phyloP scores from a whole-genome alignment of 148 eudicot species.

The Suaeda aralocaspica region DNA sequence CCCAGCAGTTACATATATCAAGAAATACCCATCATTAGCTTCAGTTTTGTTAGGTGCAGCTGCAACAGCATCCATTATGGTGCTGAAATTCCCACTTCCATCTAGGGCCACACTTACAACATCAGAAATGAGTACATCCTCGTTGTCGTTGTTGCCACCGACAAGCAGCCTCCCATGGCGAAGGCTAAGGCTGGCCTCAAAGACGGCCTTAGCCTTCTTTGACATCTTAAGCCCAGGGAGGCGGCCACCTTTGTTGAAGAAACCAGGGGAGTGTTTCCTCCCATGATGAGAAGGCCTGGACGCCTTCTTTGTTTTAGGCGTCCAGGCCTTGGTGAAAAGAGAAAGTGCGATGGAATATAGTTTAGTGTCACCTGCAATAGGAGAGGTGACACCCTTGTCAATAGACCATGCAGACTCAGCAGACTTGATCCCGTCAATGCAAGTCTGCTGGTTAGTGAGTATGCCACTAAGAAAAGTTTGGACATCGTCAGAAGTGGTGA shows the following conservation, averaged over 20 bases:
- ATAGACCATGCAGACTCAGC: constrained; percentile 45
- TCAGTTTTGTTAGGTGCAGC: constrained; percentile 56
- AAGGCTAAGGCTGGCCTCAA: constrained; percentile 27
- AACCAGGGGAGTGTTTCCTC: constrained; percentile 24
- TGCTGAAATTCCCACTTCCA: constrained; percentile 46
- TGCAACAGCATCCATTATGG: constrained; percentile 51
- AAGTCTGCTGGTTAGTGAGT: constrained; percentile 72
- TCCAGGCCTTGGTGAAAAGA: constrained; percentile 65
- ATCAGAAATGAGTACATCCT: constrained; percentile 39
- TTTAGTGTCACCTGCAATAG: constrained; percentile 48
- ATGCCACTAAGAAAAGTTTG: constrained; percentile 67
- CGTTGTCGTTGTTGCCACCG: constrained; percentile 12
- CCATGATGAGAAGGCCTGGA: constrained; percentile 12
- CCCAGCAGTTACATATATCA: constrained; percentile 65
- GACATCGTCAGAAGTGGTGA: constrained; percentile 44
- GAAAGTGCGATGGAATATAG: constrained; percentile 59
- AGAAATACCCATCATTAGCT: constrained; percentile 45
- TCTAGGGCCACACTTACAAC: constrained; percentile 55
- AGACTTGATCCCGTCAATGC: constrained; percentile 60
- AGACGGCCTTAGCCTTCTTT: constrained; percentile 18
- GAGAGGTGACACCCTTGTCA: constrained; percentile 38
- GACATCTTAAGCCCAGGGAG: constrained; percentile 41
- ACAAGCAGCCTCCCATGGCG: constrained; percentile 27
- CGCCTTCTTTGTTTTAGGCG: constrained; percentile 27
- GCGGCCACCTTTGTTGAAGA: constrained; percentile 25